Evolutionary conservation across 139 green algal species (phyloP).

Genomic region (Picochlorum sp.): DNA sequence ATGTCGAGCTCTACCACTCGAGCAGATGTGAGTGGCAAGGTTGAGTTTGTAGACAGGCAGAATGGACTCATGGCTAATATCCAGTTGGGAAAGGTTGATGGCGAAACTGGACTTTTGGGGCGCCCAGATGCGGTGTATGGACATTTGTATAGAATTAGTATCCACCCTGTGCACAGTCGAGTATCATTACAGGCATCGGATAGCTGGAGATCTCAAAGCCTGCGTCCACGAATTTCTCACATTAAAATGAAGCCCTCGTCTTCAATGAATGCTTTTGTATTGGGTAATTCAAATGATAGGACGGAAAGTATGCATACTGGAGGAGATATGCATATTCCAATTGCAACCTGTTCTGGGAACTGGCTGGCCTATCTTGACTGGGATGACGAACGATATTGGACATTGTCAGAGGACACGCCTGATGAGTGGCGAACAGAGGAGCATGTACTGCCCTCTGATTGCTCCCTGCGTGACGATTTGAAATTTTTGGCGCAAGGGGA

Average conservation of each 20-base stretch:
- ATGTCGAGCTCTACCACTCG: conserved; percentile 36
- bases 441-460: conserved; percentile 52
- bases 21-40: conserved; percentile 40
- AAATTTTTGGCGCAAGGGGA: conserved; percentile 28
- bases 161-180: not conserved
- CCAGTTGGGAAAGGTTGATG: conserved; percentile 36
- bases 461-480: conserved; percentile 50
- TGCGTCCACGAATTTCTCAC: not conserved
- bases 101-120: conserved; percentile 28
- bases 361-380: conserved; percentile 73
- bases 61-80: conserved; percentile 37
- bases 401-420: conserved; percentile 22
- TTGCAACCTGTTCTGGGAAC: conserved; percentile 45
- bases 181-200: not conserved
- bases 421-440: conserved; percentile 36
- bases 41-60: conserved; percentile 34
- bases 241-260: not conserved
- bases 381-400: conserved; percentile 54
- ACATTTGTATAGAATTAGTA: conserved; percentile 34
- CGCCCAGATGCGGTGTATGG: conserved; percentile 51
- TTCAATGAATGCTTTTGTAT: not conserved
- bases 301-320: not conserved
- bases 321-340: conserved; percentile 11
- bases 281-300: not conserved
- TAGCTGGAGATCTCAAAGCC: not conserved